These are phyloP conservation scores for Erysimum pusillum DNA, from an alignment of 441 rosid genomes.

Conservation along the genomic window DNA sequence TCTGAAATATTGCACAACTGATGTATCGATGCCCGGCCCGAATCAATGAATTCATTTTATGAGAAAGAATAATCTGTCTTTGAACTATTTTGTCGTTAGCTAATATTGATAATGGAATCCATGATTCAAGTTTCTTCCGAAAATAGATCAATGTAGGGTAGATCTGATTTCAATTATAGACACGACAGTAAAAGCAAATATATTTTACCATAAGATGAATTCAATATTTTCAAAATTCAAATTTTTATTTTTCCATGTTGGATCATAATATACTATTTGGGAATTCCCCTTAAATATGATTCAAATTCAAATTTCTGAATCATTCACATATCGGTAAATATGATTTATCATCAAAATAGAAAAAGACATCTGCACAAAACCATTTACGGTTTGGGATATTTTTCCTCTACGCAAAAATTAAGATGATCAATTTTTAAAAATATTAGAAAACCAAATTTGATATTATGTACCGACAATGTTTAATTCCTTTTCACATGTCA, in stretches of 20 bases:
- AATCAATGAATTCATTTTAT: not conserved
- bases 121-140: not conserved
- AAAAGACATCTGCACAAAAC: not conserved
- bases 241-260: not conserved
- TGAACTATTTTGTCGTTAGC: not conserved
- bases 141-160: not conserved
- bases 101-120: slow-evolving; percentile 2
- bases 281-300: not conserved
- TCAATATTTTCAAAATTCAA: not conserved
- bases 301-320: not conserved
- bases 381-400: no score
- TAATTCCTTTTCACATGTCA: not conserved
- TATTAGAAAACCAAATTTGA: not conserved
- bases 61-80: not conserved
- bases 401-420: no score
- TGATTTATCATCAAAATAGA: not conserved
- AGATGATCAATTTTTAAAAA: no score
- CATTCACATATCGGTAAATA: not conserved
- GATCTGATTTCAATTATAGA: not conserved
- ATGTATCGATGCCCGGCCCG: not conserved
- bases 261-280: not conserved
- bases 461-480: not conserved
- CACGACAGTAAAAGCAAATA: not conserved
- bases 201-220: not conserved
- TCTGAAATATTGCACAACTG: not conserved